Conservation (phyloP, 2,329 filamentous ascomycete species). For the Massarina eburnea region DNA sequence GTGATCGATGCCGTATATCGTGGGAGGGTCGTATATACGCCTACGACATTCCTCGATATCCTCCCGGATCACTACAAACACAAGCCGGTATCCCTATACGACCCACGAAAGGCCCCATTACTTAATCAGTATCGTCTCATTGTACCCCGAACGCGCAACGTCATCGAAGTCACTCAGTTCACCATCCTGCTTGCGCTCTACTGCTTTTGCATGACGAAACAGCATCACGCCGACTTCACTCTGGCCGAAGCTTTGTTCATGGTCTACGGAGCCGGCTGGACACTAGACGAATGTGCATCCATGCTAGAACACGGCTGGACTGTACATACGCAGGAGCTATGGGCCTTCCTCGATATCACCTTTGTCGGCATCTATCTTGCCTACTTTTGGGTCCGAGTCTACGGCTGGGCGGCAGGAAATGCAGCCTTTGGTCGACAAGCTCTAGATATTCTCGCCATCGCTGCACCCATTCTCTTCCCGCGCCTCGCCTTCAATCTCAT, state of each 20-base stretch:
- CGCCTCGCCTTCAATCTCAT: conserved; percentile 80
- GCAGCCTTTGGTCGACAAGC: conserved; percentile 63
- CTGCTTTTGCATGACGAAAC: conserved; percentile 69
- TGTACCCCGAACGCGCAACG: conserved; percentile 75
- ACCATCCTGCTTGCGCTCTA: conserved; percentile 69
- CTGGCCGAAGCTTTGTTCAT: conserved; percentile 67
- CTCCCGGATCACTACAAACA: conserved; percentile 85
- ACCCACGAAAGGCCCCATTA: conserved; percentile 72
- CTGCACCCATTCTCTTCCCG: conserved; percentile 74
- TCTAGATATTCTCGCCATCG: conserved; percentile 77
- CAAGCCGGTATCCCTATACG: conserved; percentile 78
- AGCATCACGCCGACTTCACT: conserved; percentile 61
- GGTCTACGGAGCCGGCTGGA: conserved; percentile 77
- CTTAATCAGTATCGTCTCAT: conserved; percentile 85
- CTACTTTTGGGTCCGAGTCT: conserved; percentile 69
- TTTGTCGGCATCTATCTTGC: conserved; percentile 71
- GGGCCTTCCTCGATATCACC: conserved; percentile 82
- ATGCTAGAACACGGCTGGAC: conserved; percentile 76
- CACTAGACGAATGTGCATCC: conserved; percentile 74
- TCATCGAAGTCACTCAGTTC: conserved; percentile 76
- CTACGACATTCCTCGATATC: conserved; percentile 78
- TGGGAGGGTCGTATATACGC: conserved; percentile 79
- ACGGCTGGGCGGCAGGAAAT: conserved; percentile 59
- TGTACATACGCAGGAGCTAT: conserved; percentile 84
- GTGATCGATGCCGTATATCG: conserved; percentile 82